Percentiles rank a stretch among this genome's conserved stretches.
Evolutionary conservation across 352 stramenopile genomes (phyloP).

Genomic region (Globisporangium yorkense): DNA sequence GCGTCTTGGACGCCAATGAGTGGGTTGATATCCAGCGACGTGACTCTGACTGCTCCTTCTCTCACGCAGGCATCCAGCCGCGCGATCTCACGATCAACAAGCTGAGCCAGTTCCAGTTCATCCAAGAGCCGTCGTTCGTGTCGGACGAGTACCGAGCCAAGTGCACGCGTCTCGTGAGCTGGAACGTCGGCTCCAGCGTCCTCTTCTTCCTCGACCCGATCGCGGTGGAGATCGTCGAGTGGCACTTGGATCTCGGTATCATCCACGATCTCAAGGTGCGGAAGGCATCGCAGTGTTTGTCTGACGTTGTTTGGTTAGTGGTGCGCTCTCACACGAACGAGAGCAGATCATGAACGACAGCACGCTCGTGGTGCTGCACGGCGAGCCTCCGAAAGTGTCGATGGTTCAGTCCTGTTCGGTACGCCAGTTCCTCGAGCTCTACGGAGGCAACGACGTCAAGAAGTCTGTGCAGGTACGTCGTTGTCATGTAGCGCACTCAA

Average conservation of each 20-base stretch:
- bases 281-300: not conserved
- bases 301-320: not conserved
- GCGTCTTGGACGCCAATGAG: not conserved
- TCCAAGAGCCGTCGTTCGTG: slow-evolving; percentile 50
- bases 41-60: too few species aligned
- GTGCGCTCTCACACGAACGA: not conserved
- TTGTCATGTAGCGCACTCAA: not conserved
- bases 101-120: slow-evolving; percentile 63
- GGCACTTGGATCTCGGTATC: slow-evolving; percentile 80
- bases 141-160: slow-evolving; percentile 33
- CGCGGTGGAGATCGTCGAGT: slow-evolving; percentile 81
- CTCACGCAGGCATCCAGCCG: slow-evolving; percentile 36
- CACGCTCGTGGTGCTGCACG: slow-evolving; percentile 64
- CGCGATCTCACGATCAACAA: slow-evolving; percentile 81
- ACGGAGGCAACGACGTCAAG: slow-evolving; percentile 47
- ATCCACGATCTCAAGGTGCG: slow-evolving; percentile 82
- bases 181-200: slow-evolving; percentile 73
- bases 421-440: slow-evolving; percentile 69
- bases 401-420: slow-evolving; percentile 66
- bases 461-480: slow-evolving; percentile 56
- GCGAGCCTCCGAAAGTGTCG: slow-evolving; percentile 68
- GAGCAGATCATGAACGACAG: slow-evolving; percentile 62
- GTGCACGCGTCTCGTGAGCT: slow-evolving; percentile 67
- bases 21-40: too few species aligned
- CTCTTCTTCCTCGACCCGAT: slow-evolving; percentile 82